Evolutionary conservation across 2,329 filamentous ascomycete species (phyloP), one percentile per base, ranked within the genome.

Genomic region (Scedosporium minutisporum): DNA sequence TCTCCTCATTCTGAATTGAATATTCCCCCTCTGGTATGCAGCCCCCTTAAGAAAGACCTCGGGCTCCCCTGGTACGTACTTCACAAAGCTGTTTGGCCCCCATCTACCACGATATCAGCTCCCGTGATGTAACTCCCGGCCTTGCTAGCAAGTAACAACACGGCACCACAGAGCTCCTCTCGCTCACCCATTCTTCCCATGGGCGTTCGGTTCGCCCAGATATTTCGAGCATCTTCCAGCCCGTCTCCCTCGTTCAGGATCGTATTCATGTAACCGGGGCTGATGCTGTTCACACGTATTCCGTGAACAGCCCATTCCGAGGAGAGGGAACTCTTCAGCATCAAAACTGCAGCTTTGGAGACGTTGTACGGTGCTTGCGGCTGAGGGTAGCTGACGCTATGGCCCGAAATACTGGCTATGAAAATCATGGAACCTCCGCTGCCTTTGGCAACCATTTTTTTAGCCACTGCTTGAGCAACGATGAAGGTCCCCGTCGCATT

Each of bases 121-220:
- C 90, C 87, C 44, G 67, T 78, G 64, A 92, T 85, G 73, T 93
- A 93, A 60, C 79, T 80, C 61, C 85, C 86, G 3, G 91, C 91
- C 69, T 95, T 90, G 64, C 88, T 93, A 48, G 91, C 83, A 63
- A 96, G 78, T 79, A 93, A 96, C n/a, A 90, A 88, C 29, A 96
- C 92, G 4, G 93, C 90, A 1, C 93, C 93, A 89, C 96, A 96
- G 63, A 97, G 82, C 70, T 97, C 93, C 72, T 92, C 87, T 1
- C 93, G 93, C 60, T 87, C 83, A 27, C 93, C 93, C 91, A 97
- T 96, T 78, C 93, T 95, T 63, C 93, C 93, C 71, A 91, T 87
- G 0, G 95, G 95, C 65, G 97, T 97, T 61, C 96, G 82, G 1
- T 89, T 93, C 14, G 87, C 95, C 93, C 93, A 97, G 75, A 95